Conservation (phyloP, 441 rosid genomes). For the Flueggea neowawraea region DNA sequence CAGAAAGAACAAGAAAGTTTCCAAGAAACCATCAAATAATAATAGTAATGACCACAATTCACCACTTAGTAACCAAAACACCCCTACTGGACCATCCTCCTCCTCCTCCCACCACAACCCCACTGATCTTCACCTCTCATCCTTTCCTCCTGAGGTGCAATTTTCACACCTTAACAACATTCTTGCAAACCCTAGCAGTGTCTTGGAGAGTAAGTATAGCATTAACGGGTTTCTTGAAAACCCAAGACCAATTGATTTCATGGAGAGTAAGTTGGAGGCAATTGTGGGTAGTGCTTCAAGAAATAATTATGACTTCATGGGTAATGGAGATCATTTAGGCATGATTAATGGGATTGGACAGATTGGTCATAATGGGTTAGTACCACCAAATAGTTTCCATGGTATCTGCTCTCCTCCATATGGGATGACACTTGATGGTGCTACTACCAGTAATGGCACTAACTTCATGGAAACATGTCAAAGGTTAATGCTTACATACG, state of each 20-base stretch:
- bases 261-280: conserved; percentile 71
- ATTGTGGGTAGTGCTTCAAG: conserved; percentile 39
- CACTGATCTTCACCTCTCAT: conserved; percentile 66
- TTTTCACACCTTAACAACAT: conserved; percentile 52
- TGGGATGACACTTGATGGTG: conserved; percentile 45
- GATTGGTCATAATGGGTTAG: conserved; percentile 26
- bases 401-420: conserved; percentile 39
- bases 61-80: too few relatives aligned
- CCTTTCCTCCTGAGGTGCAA: conserved; percentile 40
- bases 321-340: conserved; percentile 44
- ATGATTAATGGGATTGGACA: conserved; percentile 46
- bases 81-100: conserved; percentile 21
- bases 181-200: conserved; percentile 29
- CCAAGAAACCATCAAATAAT: conserved; percentile 33
- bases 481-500: conserved; percentile 62
- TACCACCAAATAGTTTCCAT: conserved; percentile 25
- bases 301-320: conserved; percentile 60
- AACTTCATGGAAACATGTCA: conserved; percentile 53
- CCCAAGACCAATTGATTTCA: conserved; percentile 59
- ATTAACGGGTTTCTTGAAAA: conserved; percentile 38
- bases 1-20: conserved; percentile 74
- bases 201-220: conserved; percentile 50
- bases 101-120: conserved; percentile 42
- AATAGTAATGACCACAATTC: conserved; percentile 10
- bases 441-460: conserved; percentile 26